Evolutionary conservation across 2,329 filamentous ascomycete species (phyloP).

Genomic region (Pseudocercospora crystallina): DNA sequence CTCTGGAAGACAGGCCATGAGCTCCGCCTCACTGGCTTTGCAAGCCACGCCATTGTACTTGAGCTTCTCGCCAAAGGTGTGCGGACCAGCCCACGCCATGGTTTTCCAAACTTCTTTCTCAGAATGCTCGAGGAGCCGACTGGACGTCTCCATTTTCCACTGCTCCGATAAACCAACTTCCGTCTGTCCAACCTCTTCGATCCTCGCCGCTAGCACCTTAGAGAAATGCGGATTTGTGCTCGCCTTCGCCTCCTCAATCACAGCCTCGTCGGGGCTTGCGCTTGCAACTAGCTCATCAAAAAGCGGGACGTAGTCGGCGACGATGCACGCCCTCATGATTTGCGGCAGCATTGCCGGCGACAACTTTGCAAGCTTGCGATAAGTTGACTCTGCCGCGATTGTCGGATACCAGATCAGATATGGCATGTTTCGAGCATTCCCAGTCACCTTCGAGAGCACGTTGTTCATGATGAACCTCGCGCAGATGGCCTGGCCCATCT

Average conservation of each 20-base stretch:
- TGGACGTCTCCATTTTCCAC: not conserved
- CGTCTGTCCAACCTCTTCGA: conserved; percentile 3
- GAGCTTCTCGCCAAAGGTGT: not conserved
- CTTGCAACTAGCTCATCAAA: conserved; percentile 14
- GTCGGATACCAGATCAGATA: conserved; percentile 27
- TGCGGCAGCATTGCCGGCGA: conserved; percentile 18
- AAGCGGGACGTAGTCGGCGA: conserved; percentile 13
- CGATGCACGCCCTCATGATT: conserved; percentile 21
- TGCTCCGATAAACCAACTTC: not conserved
- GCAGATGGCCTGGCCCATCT: conserved; percentile 22
- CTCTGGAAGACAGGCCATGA: conserved; percentile 7
- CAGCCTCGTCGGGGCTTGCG: conserved; percentile 6
- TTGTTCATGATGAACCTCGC: conserved; percentile 37
- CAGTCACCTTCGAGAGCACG: conserved; percentile 25
- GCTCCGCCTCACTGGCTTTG: not conserved
- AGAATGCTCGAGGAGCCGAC: not conserved
- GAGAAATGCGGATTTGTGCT: conserved; percentile 4
- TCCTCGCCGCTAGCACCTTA: not conserved
- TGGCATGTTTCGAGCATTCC: not conserved
- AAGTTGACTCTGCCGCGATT: conserved; percentile 14
- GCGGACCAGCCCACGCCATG: not conserved
- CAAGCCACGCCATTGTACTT: conserved; percentile 1
- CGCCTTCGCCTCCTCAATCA: conserved; percentile 2
- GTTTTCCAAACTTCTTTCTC: not conserved
- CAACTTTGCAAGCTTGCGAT: conserved; percentile 10